Percentiles rank a stretch among this genome's conserved stretches.
Conservation (phyloP, 1,284 basidiomycete species). For the Retiboletus flavoniger region DNA sequence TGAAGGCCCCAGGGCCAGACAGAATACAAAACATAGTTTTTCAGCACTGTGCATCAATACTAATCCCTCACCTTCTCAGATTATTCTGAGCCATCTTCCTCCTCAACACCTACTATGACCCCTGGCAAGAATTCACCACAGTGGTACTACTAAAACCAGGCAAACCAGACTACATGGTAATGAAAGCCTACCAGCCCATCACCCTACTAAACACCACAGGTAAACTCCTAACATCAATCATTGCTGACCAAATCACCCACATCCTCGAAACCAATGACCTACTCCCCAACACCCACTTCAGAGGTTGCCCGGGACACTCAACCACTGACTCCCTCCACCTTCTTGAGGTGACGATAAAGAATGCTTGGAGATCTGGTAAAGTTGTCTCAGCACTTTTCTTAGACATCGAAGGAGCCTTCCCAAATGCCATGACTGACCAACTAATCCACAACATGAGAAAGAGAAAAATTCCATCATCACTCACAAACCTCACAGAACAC, state of each 20-base stretch:
- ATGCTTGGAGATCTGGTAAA: slow-evolving; percentile 23
- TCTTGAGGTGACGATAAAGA: slow-evolving; percentile 21
- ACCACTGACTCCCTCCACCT: slow-evolving; percentile 29
- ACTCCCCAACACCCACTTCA: slow-evolving; percentile 20
- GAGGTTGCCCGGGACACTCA: slow-evolving; percentile 25
- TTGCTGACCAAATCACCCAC: background rate
- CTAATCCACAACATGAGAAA: slow-evolving; percentile 35
- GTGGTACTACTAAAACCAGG: background rate
- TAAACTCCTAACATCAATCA: background rate
- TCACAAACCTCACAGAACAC: background rate
- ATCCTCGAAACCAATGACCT: background rate
- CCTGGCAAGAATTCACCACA: slow-evolving; percentile 1
- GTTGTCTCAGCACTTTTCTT: slow-evolving; percentile 30
- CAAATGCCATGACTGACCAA: slow-evolving; percentile 24
- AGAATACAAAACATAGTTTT: slow-evolving; percentile 26
- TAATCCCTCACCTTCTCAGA: slow-evolving; percentile 21
- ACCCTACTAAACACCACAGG: slow-evolving; percentile 1
- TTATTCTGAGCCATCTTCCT: slow-evolving; percentile 8
- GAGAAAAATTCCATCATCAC: background rate
- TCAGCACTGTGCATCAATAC: slow-evolving; percentile 35
- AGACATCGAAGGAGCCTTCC: slow-evolving; percentile 37
- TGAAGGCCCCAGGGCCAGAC: slow-evolving; percentile 16
- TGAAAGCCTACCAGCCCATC: background rate
- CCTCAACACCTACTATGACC: slow-evolving; percentile 6
- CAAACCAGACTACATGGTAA: background rate